Conservation (phyloP, 306 rosid species). For the Rosa persica region DNA sequence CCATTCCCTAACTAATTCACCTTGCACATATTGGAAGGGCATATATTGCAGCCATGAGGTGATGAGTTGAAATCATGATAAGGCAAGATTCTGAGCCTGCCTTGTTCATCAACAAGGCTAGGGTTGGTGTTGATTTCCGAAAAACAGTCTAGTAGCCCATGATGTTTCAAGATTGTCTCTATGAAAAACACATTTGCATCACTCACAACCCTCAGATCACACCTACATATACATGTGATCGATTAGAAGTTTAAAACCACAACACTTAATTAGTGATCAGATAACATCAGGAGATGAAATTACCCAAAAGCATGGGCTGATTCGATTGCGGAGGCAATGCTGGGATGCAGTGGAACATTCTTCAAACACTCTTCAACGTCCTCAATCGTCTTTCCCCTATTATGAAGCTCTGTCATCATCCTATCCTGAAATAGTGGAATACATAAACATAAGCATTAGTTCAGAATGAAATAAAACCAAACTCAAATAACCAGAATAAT, state of each 20-base stretch:
- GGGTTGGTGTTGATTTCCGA: slow-evolving; percentile 58
- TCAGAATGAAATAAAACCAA: not conserved
- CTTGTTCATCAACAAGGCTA: slow-evolving; percentile 46
- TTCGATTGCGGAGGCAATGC: slow-evolving; percentile 48
- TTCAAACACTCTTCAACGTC: slow-evolving; percentile 46
- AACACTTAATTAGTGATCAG: not conserved
- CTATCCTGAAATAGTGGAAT: slow-evolving; percentile 34
- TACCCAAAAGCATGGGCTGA: slow-evolving; percentile 63
- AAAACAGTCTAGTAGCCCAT: slow-evolving; percentile 47
- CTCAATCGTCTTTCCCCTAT: slow-evolving; percentile 47
- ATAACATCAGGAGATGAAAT: not conserved
- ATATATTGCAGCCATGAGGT: slow-evolving; percentile 59
- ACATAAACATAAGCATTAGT: not conserved
- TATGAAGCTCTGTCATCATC: slow-evolving; percentile 59
- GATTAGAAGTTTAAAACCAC: not conserved
- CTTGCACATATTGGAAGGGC: slow-evolving; percentile 89
- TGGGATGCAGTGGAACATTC: slow-evolving; percentile 48
- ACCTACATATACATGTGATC: slow-evolving; percentile 31
- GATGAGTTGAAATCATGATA: slow-evolving; percentile 56
- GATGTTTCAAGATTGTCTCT: slow-evolving; percentile 57
- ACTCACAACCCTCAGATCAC: slow-evolving; percentile 64
- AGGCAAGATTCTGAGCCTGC: slow-evolving; percentile 55
- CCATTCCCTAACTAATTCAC: not conserved
- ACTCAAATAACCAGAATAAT: not conserved
- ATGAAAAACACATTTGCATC: slow-evolving; percentile 65